Conservation (phyloP, 768 basidiomycete species). For the Gymnopilus junonius region DNA sequence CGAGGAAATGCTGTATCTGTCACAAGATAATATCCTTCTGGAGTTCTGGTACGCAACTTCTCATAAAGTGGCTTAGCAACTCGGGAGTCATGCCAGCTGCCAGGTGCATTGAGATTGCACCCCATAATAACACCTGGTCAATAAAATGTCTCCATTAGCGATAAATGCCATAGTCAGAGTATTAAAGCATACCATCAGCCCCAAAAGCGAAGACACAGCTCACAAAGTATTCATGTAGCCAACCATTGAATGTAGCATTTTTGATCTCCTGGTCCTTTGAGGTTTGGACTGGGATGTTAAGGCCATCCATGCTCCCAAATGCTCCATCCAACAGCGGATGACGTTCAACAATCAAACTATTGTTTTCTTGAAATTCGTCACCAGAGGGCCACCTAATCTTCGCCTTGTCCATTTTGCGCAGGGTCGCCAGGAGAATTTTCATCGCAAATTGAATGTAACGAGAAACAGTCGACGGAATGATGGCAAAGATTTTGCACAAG, state of each 20-base stretch:
- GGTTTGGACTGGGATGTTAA: conserved; percentile 39
- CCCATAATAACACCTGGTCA: conserved; percentile 41
- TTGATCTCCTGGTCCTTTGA: conserved; percentile 44
- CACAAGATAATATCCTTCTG: conserved; percentile 45
- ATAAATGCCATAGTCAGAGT: not conserved
- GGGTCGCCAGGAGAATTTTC: conserved; percentile 31
- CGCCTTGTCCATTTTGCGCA: conserved; percentile 33
- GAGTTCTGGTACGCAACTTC: conserved; percentile 34
- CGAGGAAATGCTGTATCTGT: conserved; percentile 52
- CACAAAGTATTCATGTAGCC: conserved; percentile 43
- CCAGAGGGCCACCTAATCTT: conserved; percentile 29
- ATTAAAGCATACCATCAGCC: conserved; percentile 29
- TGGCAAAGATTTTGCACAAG: conserved; percentile 46
- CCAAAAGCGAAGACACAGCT: conserved; percentile 43
- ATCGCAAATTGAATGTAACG: conserved; percentile 39
- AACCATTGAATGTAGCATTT: conserved; percentile 52
- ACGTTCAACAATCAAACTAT: conserved; percentile 25
- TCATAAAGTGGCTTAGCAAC: conserved; percentile 45
- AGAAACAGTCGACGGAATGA: conserved; percentile 40
- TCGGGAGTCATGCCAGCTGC: conserved; percentile 53
- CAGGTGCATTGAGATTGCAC: conserved; percentile 41
- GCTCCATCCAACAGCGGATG: conserved; percentile 34
- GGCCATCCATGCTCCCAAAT: conserved; percentile 46
- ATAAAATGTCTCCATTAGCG: not conserved
- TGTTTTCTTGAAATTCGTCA: conserved; percentile 31